A percentile compares a stretch with the other conserved stretches of the same genome.
Conservation (phyloP, 2,329 filamentous ascomycete species). For the Fusarium nurragi region DNA sequence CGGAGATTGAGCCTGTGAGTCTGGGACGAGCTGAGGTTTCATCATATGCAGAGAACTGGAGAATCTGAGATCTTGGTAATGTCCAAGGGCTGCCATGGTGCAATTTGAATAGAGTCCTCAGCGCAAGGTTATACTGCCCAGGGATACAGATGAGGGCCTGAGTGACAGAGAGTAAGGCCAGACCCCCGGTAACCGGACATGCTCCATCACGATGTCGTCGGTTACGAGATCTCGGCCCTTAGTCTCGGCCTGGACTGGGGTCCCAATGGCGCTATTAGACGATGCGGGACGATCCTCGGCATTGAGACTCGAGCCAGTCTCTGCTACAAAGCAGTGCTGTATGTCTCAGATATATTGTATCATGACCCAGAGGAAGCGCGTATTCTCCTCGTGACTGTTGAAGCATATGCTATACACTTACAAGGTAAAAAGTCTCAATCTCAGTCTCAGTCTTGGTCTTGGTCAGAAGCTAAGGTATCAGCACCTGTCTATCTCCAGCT, state of each 20-base stretch:
- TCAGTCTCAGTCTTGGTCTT: background rate
- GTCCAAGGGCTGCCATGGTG: background rate
- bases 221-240: background rate
- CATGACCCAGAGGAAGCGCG: background rate
- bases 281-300: constrained; percentile 7
- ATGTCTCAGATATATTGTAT: constrained; percentile 12
- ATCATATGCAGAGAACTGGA: constrained; percentile 7
- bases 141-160: background rate
- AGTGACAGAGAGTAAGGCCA: too few relatives aligned
- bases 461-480: background rate
- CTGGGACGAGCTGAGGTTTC: background rate
- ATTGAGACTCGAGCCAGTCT: background rate
- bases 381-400: background rate
- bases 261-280: background rate
- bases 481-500: too few relatives aligned
- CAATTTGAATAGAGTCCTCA: background rate
- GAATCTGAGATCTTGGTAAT: constrained; percentile 1
- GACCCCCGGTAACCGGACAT: background rate
- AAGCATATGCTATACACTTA: constrained; percentile 1
- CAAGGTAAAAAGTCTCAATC: background rate
- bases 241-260: background rate
- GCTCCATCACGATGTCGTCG: background rate
- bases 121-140: background rate
- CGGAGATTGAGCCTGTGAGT: constrained; percentile 2
- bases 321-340: background rate